A percentile compares a stretch with the other conserved stretches of the same genome.
phyloP scores from a whole-genome alignment of 495 filamentous ascomycete species.

The Penicillium malachiteum region DNA sequence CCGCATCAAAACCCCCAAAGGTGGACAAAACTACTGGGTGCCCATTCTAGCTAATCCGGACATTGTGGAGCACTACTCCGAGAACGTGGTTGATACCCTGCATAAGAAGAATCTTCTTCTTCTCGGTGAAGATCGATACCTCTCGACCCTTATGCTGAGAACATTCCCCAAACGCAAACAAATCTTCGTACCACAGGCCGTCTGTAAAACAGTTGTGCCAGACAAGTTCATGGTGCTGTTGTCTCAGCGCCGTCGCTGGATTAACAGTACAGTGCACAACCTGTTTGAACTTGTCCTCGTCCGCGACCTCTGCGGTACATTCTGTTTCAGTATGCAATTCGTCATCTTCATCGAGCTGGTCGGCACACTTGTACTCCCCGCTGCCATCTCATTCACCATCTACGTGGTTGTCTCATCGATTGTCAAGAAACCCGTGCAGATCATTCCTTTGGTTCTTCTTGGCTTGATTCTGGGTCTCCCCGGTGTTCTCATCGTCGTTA shows the following conservation, averaged over 20 bases:
- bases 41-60: slow-evolving; percentile 98
- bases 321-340: slow-evolving; percentile 99
- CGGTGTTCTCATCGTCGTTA: slow-evolving; percentile 88
- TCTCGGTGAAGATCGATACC: slow-evolving; percentile 94
- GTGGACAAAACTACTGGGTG: slow-evolving; percentile 98
- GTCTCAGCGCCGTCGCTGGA: slow-evolving; percentile 95
- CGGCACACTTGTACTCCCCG: slow-evolving; percentile 90
- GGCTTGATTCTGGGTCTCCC: slow-evolving; percentile 92
- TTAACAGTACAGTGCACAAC: slow-evolving; percentile 99
- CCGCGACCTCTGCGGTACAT: slow-evolving; percentile 94
- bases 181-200: slow-evolving; percentile 95
- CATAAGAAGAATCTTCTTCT: slow-evolving; percentile 98
- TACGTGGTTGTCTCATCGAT: slow-evolving; percentile 93
- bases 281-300: slow-evolving; percentile 96
- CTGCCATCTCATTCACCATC: slow-evolving; percentile 94
- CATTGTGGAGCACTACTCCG: slow-evolving; percentile 98
- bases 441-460: slow-evolving; percentile 89
- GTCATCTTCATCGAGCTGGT: slow-evolving; percentile 95
- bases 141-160: slow-evolving; percentile 95
- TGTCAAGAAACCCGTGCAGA: slow-evolving; percentile 74
- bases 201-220: slow-evolving; percentile 97
- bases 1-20: slow-evolving; percentile 98
- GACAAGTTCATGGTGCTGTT: slow-evolving; percentile 90
- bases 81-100: slow-evolving; percentile 98
- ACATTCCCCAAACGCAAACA: slow-evolving; percentile 99